Evolutionary conservation across 495 filamentous ascomycete species (phyloP).

Genomic region (Penicillium parvum): DNA sequence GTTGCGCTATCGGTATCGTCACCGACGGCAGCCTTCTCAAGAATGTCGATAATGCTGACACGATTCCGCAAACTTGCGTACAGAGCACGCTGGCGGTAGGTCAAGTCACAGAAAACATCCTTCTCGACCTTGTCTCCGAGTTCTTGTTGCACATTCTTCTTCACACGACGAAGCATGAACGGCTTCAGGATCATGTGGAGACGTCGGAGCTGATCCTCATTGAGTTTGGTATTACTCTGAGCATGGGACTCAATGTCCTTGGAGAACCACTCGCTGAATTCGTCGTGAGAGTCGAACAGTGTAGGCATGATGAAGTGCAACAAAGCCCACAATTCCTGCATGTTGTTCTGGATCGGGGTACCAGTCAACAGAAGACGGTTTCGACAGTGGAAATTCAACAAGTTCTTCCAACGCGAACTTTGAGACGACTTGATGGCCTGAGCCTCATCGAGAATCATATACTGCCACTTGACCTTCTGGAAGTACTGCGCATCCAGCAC

Average conservation of each 20-base stretch:
- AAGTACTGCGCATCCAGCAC: slow-evolving; percentile 95
- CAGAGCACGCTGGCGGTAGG: slow-evolving; percentile 93
- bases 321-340: slow-evolving; percentile 98
- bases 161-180: slow-evolving; percentile 98
- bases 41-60: slow-evolving; percentile 97
- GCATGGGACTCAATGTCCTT: slow-evolving; percentile 99
- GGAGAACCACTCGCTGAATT: slow-evolving; percentile 99
- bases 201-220: slow-evolving; percentile 93
- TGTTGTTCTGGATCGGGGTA: slow-evolving; percentile 99
- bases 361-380: slow-evolving; percentile 93
- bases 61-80: slow-evolving; percentile 89
- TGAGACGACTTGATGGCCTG: slow-evolving; percentile 98
- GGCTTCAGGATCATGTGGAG: slow-evolving; percentile 98
- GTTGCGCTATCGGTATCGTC: slow-evolving; percentile 94
- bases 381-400: slow-evolving; percentile 90
- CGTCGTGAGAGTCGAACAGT: slow-evolving; percentile 96
- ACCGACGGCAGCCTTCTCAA: slow-evolving; percentile 92
- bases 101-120: slow-evolving; percentile 94
- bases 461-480: slow-evolving; percentile 98
- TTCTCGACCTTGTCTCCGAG: slow-evolving; percentile 97
- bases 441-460: slow-evolving; percentile 98
- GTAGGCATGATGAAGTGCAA: slow-evolving; percentile 99
- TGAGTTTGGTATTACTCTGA: slow-evolving; percentile 96
- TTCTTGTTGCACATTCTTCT: slow-evolving; percentile 98
- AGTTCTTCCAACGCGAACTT: slow-evolving; percentile 93